A percentile compares a stretch with the other conserved stretches of the same genome.
phyloP scores from a whole-genome alignment of 495 filamentous ascomycete species.

The Podospora appendiculata region DNA sequence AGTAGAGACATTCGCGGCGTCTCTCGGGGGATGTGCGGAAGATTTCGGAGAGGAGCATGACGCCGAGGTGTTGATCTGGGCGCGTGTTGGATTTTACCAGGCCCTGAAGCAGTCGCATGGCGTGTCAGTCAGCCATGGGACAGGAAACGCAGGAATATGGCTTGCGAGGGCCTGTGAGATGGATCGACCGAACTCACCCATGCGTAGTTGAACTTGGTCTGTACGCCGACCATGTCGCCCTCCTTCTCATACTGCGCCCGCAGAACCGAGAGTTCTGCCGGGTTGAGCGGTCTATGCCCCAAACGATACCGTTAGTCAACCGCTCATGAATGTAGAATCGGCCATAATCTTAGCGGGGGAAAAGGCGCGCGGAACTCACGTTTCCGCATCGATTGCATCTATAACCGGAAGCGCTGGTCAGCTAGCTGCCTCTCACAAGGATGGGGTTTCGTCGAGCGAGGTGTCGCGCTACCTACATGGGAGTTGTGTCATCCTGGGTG shows the following conservation, averaged over 20 bases:
- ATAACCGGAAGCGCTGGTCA: background rate
- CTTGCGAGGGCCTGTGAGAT: too few species aligned
- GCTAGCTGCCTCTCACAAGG: background rate
- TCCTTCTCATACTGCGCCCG: constrained; percentile 93
- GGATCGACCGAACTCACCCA: constrained; percentile 55
- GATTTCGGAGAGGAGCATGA: constrained; percentile 91
- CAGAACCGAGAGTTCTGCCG: constrained; percentile 82
- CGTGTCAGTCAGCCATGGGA: background rate
- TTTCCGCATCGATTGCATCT: constrained; percentile 98
- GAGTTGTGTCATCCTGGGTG: constrained; percentile 53
- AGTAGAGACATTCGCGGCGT: constrained; percentile 94
- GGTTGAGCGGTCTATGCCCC: constrained; percentile 65
- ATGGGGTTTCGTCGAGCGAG: background rate
- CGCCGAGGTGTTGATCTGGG: constrained; percentile 86
- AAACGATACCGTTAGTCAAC: background rate
- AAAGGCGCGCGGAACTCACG: constrained; percentile 43
- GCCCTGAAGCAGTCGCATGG: constrained; percentile 45
- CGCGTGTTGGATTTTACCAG: constrained; percentile 85
- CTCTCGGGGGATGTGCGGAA: constrained; percentile 87
- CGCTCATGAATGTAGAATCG: background rate
- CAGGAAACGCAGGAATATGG: background rate
- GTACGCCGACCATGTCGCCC: constrained; percentile 89
- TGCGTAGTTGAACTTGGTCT: constrained; percentile 99
- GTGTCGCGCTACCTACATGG: constrained; percentile 52
- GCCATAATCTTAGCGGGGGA: background rate